Evolutionary conservation across 169 alveolate genomes (phyloP).

Genomic region (Plasmodium malariae): DNA sequence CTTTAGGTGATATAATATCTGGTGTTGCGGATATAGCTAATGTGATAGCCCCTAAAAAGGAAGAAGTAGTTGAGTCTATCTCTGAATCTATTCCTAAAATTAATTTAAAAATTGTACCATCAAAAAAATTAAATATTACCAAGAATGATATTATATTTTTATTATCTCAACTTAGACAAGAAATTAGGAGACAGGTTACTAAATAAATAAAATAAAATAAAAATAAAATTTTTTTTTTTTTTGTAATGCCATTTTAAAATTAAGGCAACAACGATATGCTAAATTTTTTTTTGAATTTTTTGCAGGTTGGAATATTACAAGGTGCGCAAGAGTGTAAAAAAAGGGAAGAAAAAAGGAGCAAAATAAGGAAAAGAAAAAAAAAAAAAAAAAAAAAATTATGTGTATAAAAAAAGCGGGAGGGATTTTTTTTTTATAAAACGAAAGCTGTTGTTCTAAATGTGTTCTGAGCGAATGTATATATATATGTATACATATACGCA

Average conservation of each 20-base stretch:
- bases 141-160: constrained; percentile 62
- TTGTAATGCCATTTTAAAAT: not conserved
- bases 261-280: not conserved
- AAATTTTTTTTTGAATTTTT: not conserved
- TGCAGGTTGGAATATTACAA: constrained; percentile 42
- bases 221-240: not conserved
- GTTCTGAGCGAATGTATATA: not conserved
- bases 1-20: constrained; percentile 66
- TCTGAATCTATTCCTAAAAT: constrained; percentile 28
- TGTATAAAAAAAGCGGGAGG: not conserved
- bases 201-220: too few species aligned
- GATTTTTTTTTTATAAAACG: not conserved
- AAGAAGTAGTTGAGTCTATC: not conserved
- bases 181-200: constrained; percentile 76
- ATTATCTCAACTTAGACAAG: constrained; percentile 58
- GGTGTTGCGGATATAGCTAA: constrained; percentile 60
- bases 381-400: not conserved
- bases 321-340: not conserved
- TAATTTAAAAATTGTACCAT: constrained; percentile 72
- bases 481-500: not conserved
- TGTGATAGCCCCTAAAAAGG: constrained; percentile 38
- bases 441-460: not conserved
- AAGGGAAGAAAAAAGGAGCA: not conserved
- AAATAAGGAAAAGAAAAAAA: constrained; percentile 14
- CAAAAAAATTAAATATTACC: constrained; percentile 55